Base-by-base conservation (phyloP, 176 grass and related monocot species). In the Calamus simplicifolius region DNA sequence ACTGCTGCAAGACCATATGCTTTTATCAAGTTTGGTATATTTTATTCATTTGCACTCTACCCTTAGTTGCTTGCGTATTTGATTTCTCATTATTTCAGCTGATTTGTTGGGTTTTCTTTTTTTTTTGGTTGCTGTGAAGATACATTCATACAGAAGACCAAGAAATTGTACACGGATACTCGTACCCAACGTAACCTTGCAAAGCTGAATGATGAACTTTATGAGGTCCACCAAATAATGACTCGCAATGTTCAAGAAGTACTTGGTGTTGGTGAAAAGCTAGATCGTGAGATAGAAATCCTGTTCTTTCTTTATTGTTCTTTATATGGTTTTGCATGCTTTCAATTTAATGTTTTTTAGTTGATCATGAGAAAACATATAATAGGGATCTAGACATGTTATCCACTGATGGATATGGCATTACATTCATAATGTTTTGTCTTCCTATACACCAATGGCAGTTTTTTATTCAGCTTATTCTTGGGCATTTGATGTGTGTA, bases 191-290 rank as follows among this genome's bases (percentile, higher is more conserved):
- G 90, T 67, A 90, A 95, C 76, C 73, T 95, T 64, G 73, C 86
- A 26, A 95, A 95, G 61, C 66, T 95, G 61, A 95, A 90, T 56
- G 86, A 95, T 70, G 90, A 95, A 67, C 86, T 95, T 59, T 95
- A 90, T 18, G 86, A 95, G 74, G 90, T 89, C 53, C 90, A 95
- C 56, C 86, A 89, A 61, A 90, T 90, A 64, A 95, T 95, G 86
- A 95, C 90, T 69, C 82, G 90, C 58, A 95, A 95, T 77, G 80
- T 95, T 73, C 86, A 95, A 73, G 90, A 90, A 73, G 90, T 95
- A 81, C 86, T 95, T 68, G 90, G 90, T 65, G 90, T 95, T 15
- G 90, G 90, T 73, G 90, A 90, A 87, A 86, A 90, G n/a, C 72
- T 90, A 77, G 90, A 95, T 62, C 85, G 80, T 87, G 54, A 87